Conservation (phyloP, 73 alveolate genomes). For the Paramecium biaurelia region DNA sequence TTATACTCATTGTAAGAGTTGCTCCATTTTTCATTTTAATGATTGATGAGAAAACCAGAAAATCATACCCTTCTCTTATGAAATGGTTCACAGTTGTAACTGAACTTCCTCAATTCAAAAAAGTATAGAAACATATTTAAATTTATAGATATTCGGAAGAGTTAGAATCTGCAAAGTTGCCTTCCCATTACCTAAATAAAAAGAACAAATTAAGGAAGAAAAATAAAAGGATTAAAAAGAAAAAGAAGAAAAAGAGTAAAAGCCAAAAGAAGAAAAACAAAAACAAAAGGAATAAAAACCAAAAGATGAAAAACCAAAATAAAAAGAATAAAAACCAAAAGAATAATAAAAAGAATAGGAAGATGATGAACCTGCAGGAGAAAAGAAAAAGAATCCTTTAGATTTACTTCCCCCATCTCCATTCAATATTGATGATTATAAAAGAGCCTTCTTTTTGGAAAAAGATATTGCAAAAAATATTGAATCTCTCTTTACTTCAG, state of each 20-base stretch:
- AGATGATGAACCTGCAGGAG: constrained; percentile 52
- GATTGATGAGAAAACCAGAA: constrained; percentile 79
- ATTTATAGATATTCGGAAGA: constrained; percentile 15
- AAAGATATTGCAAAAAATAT: constrained; percentile 72
- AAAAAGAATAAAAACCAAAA: background rate
- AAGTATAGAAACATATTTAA: background rate
- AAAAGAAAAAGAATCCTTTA: constrained; percentile 72
- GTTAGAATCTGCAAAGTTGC: constrained; percentile 14
- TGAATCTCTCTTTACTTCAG: constrained; percentile 64
- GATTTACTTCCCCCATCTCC: constrained; percentile 84
- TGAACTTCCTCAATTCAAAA: constrained; percentile 65
- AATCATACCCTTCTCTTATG: constrained; percentile 72
- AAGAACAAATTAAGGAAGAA: constrained; percentile 22
- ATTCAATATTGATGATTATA: constrained; percentile 76
- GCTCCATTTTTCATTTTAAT: constrained; percentile 71
- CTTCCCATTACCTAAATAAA: constrained; percentile 27
- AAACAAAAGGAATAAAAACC: constrained; percentile 60
- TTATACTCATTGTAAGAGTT: constrained; percentile 71
- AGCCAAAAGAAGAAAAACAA: constrained; percentile 40
- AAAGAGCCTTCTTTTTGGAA: constrained; percentile 72
- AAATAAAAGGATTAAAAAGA: constrained; percentile 60
- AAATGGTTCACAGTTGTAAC: constrained; percentile 76
- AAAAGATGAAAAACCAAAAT: constrained; percentile 63
- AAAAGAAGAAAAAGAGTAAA: constrained; percentile 40
- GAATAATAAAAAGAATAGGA: constrained; percentile 56